A percentile compares a stretch with the other conserved stretches of the same genome.
These are phyloP conservation scores for Tubosaeta sp. DNA, from an alignment of 768 basidiomycete species.

Conservation along the genomic window DNA sequence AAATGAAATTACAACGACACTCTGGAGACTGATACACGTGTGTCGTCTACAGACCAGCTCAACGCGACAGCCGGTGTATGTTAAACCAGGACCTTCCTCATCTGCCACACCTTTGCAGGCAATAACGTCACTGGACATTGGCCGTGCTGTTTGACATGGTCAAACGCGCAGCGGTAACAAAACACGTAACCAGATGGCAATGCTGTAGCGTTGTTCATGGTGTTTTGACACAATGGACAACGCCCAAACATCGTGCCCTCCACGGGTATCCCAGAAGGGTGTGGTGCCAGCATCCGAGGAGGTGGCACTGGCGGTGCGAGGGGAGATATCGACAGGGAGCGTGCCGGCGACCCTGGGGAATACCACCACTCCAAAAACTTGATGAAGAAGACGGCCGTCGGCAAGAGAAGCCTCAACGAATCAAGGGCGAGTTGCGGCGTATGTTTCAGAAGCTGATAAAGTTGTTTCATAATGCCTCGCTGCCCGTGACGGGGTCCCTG, in stretches of 20 bases:
- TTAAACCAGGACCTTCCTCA: slow-evolving; percentile 83
- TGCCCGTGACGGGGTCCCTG: slow-evolving; percentile 23
- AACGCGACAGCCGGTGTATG: background rate
- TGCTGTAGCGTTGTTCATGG: slow-evolving; percentile 82
- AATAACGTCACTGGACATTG: slow-evolving; percentile 86
- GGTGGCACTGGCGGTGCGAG: slow-evolving; percentile 72
- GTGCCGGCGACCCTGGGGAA: slow-evolving; percentile 84
- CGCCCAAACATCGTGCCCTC: slow-evolving; percentile 65
- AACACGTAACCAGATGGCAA: slow-evolving; percentile 93
- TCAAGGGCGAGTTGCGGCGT: slow-evolving; percentile 69
- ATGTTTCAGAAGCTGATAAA: slow-evolving; percentile 45
- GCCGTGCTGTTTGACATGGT: slow-evolving; percentile 71
- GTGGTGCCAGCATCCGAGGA: slow-evolving; percentile 69
- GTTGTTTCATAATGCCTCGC: slow-evolving; percentile 36
- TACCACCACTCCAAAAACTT: slow-evolving; percentile 99
- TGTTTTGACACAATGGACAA: slow-evolving; percentile 75
- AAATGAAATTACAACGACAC: slow-evolving; percentile 12
- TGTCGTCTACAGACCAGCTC: slow-evolving; percentile 3
- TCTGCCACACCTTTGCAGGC: slow-evolving; percentile 70
- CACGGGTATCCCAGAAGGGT: slow-evolving; percentile 67
- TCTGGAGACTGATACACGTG: slow-evolving; percentile 19
- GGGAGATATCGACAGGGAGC: slow-evolving; percentile 57
- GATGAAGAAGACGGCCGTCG: slow-evolving; percentile 89
- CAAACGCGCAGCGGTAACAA: slow-evolving; percentile 88
- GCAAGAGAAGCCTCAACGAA: slow-evolving; percentile 74